Evolutionary conservation across 805 yeast species (phyloP).

Genomic region (Tetrapisispora phaffii): DNA sequence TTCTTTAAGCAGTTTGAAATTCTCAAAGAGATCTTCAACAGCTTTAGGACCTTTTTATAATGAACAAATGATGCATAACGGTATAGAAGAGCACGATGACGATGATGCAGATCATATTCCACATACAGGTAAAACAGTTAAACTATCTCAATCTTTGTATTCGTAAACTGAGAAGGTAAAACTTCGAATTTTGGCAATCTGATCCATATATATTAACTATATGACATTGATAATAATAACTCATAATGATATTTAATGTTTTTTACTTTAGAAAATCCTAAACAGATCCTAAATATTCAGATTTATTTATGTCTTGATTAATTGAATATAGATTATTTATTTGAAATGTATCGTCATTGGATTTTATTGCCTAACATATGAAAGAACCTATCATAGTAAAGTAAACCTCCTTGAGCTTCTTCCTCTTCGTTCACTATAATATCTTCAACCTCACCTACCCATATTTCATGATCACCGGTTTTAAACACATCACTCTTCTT

Average conservation of each 20-base stretch:
- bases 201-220: not conserved
- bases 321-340: not conserved
- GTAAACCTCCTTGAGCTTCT: slow-evolving; percentile 47
- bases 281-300: too few species aligned
- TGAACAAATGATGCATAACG: slow-evolving; percentile 24
- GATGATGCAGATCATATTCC: slow-evolving; percentile 1
- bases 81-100: slow-evolving; percentile 21
- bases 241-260: not conserved
- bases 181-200: too few species aligned
- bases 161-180: slow-evolving; percentile 7
- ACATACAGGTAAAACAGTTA: slow-evolving; percentile 13
- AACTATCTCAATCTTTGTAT: slow-evolving; percentile 25
- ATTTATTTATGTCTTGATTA: too few species aligned
- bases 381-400: slow-evolving; percentile 56
- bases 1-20: slow-evolving; percentile 28
- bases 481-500: slow-evolving; percentile 40
- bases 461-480: slow-evolving; percentile 81
- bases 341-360: not conserved
- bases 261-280: not conserved
- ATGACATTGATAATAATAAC: not conserved
- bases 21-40: slow-evolving; percentile 23
- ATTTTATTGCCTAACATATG: slow-evolving; percentile 38
- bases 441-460: slow-evolving; percentile 72
- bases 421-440: slow-evolving; percentile 30
- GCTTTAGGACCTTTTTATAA: slow-evolving; percentile 15